These are phyloP conservation scores for Somion occarium DNA, from an alignment of 1,284 basidiomycete species.

Conservation along the genomic window DNA sequence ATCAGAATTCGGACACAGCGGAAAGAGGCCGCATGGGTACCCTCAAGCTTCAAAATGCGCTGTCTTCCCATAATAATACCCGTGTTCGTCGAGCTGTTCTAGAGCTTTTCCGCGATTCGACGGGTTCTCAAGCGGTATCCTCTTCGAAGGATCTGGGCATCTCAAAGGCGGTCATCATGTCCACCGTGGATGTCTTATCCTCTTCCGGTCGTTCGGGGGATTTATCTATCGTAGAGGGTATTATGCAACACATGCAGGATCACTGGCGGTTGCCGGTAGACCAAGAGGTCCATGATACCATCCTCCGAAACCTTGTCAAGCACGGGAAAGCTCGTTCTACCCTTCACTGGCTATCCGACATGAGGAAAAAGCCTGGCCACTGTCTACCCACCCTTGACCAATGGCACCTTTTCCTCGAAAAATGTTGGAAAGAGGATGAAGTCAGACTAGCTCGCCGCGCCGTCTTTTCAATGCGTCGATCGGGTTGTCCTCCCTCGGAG, in stretches of 20 bases:
- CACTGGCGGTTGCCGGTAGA: conserved; percentile 6
- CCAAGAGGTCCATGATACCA: neutral
- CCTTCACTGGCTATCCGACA: conserved; percentile 41
- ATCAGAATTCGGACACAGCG: too few relatives aligned
- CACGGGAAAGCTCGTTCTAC: conserved; percentile 6
- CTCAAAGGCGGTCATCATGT: conserved; percentile 4
- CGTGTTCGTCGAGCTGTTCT: neutral
- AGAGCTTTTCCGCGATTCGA: neutral
- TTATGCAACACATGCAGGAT: conserved; percentile 4
- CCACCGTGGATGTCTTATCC: neutral
- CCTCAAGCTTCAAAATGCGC: too few relatives aligned
- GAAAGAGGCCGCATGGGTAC: too few relatives aligned
- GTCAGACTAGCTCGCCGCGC: conserved; percentile 3
- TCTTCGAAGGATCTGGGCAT: neutral
- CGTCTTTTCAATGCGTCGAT: conserved; percentile 10
- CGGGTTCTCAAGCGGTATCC: neutral
- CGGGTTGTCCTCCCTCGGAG: conserved; percentile 6
- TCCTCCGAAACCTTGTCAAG: conserved; percentile 11
- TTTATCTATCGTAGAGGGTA: neutral
- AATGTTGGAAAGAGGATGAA: conserved; percentile 23
- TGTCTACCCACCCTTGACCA: conserved; percentile 44
- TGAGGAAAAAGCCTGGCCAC: conserved; percentile 43
- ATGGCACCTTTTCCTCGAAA: conserved; percentile 47
- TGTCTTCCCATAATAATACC: too few relatives aligned
- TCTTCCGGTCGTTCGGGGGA: neutral